phyloP scores from a whole-genome alignment of 2,329 filamentous ascomycete genomes.

The Fusarium ramigenum region DNA sequence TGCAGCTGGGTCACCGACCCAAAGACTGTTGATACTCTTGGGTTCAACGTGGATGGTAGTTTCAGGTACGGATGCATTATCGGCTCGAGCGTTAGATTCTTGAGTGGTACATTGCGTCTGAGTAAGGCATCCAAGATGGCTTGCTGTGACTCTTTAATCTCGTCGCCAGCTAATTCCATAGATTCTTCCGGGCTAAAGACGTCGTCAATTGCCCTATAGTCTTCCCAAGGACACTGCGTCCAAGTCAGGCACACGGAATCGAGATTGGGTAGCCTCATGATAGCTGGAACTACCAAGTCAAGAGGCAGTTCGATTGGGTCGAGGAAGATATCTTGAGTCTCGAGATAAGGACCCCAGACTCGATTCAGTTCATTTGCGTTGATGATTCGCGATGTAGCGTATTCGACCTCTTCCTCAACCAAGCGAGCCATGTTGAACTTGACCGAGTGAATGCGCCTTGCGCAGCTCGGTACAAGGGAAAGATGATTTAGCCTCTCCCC shows the following conservation, averaged over 20 bases:
- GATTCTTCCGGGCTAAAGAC: constrained; percentile 29
- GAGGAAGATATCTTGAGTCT: constrained; percentile 5
- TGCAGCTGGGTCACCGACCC: constrained; percentile 21
- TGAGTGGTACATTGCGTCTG: constrained; percentile 19
- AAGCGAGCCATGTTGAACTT: constrained; percentile 54
- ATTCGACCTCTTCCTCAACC: constrained; percentile 5
- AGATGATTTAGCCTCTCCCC: constrained; percentile 56
- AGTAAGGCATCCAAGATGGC: constrained; percentile 30
- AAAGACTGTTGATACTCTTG: constrained; percentile 7
- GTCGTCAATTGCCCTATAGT: not conserved
- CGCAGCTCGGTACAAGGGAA: constrained; percentile 54
- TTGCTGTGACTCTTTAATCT: constrained; percentile 29
- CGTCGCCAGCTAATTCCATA: constrained; percentile 21
- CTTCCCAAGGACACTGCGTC: constrained; percentile 36
- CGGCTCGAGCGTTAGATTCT: constrained; percentile 34
- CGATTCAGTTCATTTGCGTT: not conserved
- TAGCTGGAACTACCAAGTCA: constrained; percentile 16
- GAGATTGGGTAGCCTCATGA: constrained; percentile 34
- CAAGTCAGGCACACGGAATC: constrained; percentile 37
- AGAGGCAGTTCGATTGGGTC: constrained; percentile 8
- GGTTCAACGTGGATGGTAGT: constrained; percentile 9
- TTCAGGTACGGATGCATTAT: constrained; percentile 12
- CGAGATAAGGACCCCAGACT: constrained; percentile 12
- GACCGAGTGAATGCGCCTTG: constrained; percentile 53
- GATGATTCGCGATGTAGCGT: not conserved